phyloP scores from a whole-genome alignment of 108 stramenopile species.

The Pseudonitzschia delicatissima region DNA sequence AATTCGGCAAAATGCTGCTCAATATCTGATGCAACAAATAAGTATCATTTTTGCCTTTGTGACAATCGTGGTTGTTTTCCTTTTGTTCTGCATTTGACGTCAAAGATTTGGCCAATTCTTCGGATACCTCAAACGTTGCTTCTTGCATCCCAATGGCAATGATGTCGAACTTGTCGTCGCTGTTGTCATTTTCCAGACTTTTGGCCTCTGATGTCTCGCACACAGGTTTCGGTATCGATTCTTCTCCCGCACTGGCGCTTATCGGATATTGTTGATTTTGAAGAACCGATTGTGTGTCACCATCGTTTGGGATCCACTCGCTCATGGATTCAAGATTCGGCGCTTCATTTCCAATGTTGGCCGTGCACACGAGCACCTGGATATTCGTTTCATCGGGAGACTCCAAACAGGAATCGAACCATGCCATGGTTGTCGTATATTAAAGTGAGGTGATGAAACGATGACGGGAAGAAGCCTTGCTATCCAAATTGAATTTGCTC shows the following conservation, averaged over 20 bases:
- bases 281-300: conserved; percentile 21
- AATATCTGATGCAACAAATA: conserved; percentile 32
- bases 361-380: conserved; percentile 35
- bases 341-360: conserved; percentile 43
- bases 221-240: not conserved
- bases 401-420: no score
- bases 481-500: no score
- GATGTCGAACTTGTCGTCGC: conserved; percentile 39
- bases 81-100: not conserved
- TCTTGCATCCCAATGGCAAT: conserved; percentile 70
- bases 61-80: not conserved
- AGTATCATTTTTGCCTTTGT: conserved; percentile 27
- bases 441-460: no score
- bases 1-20: conserved; percentile 34
- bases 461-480: no score
- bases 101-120: not conserved
- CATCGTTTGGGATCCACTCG: conserved; percentile 53
- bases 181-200: not conserved
- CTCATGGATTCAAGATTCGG: conserved; percentile 43
- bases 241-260: not conserved
- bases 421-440: no score
- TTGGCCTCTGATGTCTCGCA: not conserved
- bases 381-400: conserved; percentile 3
- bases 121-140: conserved; percentile 38
- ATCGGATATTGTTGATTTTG: conserved; percentile 24